Evolutionary conservation across 805 yeast species (phyloP).

Genomic region (Ogataea philodendri): DNA sequence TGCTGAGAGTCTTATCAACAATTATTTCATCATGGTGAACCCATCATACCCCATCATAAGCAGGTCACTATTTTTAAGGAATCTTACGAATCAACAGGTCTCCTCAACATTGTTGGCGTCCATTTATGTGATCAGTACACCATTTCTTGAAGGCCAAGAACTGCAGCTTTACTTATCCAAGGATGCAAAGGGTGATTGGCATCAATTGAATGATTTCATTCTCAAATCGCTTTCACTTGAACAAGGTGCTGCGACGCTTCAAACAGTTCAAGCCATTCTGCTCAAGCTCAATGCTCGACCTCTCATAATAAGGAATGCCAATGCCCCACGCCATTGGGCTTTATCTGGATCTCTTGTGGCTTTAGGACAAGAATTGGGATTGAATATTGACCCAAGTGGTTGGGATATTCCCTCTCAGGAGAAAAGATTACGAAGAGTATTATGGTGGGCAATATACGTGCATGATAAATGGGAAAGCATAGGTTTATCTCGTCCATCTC

Average conservation of each 20-base stretch:
- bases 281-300: slow-evolving; percentile 11
- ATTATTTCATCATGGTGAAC: slow-evolving; percentile 5
- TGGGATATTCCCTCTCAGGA: slow-evolving; percentile 35
- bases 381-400: slow-evolving; percentile 46
- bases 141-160: slow-evolving; percentile 1
- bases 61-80: slow-evolving; percentile 1
- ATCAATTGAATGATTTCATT: too few species aligned
- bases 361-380: slow-evolving; percentile 78
- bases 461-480: slow-evolving; percentile 37
- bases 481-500: slow-evolving; percentile 33
- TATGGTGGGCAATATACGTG: slow-evolving; percentile 35
- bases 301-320: slow-evolving; percentile 11
- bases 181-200: too few species aligned
- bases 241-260: slow-evolving; percentile 10
- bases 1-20: slow-evolving; percentile 6
- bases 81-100: slow-evolving; percentile 3
- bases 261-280: slow-evolving; percentile 14
- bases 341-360: slow-evolving; percentile 46
- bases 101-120: slow-evolving; percentile 7
- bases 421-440: slow-evolving; percentile 30
- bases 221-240: slow-evolving; percentile 9
- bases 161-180: slow-evolving; percentile 1
- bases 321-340: slow-evolving; percentile 8
- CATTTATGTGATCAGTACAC: slow-evolving; percentile 7
- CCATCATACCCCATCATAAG: slow-evolving; percentile 9